A percentile compares a stretch with the other conserved stretches of the same genome.
These are phyloP conservation scores for Fusarium begoniae DNA, from an alignment of 2,329 filamentous ascomycete species.

Conservation along the genomic window DNA sequence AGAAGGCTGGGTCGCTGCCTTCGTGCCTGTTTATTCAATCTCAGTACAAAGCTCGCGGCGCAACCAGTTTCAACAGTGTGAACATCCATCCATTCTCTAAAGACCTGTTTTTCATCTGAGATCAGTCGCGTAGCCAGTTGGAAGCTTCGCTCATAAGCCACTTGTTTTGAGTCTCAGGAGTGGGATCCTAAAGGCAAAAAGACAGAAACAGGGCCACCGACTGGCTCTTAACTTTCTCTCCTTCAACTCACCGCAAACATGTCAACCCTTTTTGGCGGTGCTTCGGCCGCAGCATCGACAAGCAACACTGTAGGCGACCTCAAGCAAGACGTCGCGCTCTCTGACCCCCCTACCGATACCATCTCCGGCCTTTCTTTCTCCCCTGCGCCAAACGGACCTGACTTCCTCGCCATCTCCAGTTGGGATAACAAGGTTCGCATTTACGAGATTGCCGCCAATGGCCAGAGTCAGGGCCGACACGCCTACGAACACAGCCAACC, in stretches of 20 bases:
- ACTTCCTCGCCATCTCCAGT: constrained; percentile 88
- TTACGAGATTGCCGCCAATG: constrained; percentile 85
- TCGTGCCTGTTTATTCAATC: constrained; percentile 39
- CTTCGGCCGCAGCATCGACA: constrained; percentile 60
- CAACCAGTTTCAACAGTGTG: constrained; percentile 12
- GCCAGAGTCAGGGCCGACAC: constrained; percentile 85
- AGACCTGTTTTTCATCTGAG: not conserved
- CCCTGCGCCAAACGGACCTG: constrained; percentile 62
- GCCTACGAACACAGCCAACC: constrained; percentile 87
- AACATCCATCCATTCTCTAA: not conserved
- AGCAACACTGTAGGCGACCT: constrained; percentile 87
- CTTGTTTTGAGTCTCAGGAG: not conserved
- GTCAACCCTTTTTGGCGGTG: constrained; percentile 69
- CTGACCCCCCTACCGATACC: constrained; percentile 83
- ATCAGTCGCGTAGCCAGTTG: not conserved
- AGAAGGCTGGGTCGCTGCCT: constrained; percentile 44
- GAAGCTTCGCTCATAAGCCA: not conserved
- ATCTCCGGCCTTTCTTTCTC: constrained; percentile 90
- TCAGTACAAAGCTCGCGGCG: constrained; percentile 37
- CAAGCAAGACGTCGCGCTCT: constrained; percentile 84
- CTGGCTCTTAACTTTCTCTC: constrained; percentile 5
- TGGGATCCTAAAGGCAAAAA: not conserved
- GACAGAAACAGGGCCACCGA: constrained; percentile 6
- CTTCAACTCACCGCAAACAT: constrained; percentile 54
- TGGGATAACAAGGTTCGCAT: constrained; percentile 99